phyloP scores from a whole-genome alignment of 192 early-diverging fungal species.

The Phycomyces nitens region DNA sequence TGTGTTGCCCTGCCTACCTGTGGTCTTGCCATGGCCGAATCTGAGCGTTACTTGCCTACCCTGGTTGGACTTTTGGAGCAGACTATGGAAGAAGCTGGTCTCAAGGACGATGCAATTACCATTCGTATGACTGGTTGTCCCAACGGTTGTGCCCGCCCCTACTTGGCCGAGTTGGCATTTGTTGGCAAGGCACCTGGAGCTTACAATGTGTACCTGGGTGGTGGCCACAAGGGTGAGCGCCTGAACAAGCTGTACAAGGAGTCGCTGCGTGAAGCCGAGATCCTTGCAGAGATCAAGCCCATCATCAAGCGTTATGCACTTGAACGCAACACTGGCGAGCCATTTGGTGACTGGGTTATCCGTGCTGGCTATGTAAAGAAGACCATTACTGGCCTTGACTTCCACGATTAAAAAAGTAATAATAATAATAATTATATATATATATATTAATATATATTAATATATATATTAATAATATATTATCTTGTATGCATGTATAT shows the following conservation, averaged over 20 bases:
- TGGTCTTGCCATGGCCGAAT: constrained; percentile 94
- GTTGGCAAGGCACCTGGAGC: constrained; percentile 93
- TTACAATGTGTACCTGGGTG: constrained; percentile 95
- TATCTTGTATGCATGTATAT: not conserved
- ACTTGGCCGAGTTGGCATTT: constrained; percentile 92
- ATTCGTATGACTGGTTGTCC: constrained; percentile 98
- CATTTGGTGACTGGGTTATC: constrained; percentile 95
- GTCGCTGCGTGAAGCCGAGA: constrained; percentile 84
- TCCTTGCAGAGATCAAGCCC: constrained; percentile 69
- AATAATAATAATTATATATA: too few species aligned
- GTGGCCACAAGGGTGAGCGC: constrained; percentile 80
- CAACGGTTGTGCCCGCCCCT: constrained; percentile 95
- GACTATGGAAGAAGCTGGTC: constrained; percentile 73
- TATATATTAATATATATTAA: too few species aligned
- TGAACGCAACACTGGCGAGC: constrained; percentile 70
- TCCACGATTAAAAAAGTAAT: constrained; percentile 53
- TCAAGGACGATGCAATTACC: constrained; percentile 85
- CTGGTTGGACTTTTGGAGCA: constrained; percentile 79
- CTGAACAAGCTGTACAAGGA: constrained; percentile 92
- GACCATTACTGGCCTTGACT: constrained; percentile 72
- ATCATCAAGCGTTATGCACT: constrained; percentile 79
- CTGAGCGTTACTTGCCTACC: constrained; percentile 89
- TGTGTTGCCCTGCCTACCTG: constrained; percentile 96
- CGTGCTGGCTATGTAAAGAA: constrained; percentile 81
- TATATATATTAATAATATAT: too few species aligned